These are phyloP conservation scores for Tolypocladium ovalisporum DNA, from an alignment of 2,329 filamentous ascomycete species.

Conservation along the genomic window DNA sequence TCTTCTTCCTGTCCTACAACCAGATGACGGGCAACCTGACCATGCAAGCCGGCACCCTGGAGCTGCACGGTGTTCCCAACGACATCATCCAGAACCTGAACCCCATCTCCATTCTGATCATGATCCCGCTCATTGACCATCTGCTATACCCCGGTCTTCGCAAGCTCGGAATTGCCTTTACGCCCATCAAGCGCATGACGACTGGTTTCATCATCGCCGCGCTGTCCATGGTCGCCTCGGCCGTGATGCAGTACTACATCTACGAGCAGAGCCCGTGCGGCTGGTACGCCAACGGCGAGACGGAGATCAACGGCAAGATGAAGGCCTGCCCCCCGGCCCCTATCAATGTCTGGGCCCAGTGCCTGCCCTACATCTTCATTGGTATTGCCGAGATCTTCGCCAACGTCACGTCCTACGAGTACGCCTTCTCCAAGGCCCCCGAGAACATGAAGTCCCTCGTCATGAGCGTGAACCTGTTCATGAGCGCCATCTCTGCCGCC, in stretches of 20 bases:
- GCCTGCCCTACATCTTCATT: conserved; percentile 38
- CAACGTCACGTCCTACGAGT: conserved; percentile 55
- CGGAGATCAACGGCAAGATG: conserved; percentile 8
- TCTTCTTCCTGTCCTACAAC: conserved; percentile 49
- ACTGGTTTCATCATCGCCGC: conserved; percentile 56
- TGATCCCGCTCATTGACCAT: conserved; percentile 61
- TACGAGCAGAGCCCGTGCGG: conserved; percentile 55
- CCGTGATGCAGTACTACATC: conserved; percentile 49
- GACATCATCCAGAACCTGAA: conserved; percentile 69
- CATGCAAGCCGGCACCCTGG: conserved; percentile 56
- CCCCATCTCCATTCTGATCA: conserved; percentile 63
- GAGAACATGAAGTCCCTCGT: conserved; percentile 75
- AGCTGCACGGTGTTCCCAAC: conserved; percentile 62
- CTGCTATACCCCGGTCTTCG: conserved; percentile 60
- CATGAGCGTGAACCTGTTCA: conserved; percentile 58
- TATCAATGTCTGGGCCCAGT: conserved; percentile 56
- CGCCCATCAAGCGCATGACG: conserved; percentile 66
- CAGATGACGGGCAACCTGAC: conserved; percentile 51
- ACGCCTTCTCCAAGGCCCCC: conserved; percentile 68
- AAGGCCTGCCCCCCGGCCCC: conserved; percentile 41
- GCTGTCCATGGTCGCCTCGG: conserved; percentile 47
- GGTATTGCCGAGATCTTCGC: conserved; percentile 43
- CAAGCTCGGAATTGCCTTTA: conserved; percentile 53
- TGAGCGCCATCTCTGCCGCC: conserved; percentile 57
- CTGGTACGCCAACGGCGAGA: conserved; percentile 30